Evolutionary conservation across 305 asterid species (phyloP).

Genomic region (Ruellia speciosa): DNA sequence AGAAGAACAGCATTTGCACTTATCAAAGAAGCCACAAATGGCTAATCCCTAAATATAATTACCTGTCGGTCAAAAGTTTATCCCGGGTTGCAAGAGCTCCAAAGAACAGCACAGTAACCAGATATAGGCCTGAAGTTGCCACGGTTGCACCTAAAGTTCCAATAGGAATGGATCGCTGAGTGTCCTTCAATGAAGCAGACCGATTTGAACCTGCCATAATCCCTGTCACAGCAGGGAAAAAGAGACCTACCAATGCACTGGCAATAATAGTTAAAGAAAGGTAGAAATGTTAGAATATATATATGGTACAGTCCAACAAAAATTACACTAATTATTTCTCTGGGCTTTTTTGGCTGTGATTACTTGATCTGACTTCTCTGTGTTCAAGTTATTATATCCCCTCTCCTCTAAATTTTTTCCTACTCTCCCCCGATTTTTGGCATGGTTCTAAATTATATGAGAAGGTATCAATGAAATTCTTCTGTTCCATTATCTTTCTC

Average conservation of each 20-base stretch:
- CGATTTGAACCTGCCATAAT: slow-evolving; percentile 99
- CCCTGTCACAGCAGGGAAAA: slow-evolving; percentile 99
- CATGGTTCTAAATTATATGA: no score
- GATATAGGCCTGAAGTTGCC: slow-evolving; percentile 64
- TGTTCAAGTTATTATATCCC: neutral
- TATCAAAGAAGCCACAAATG: slow-evolving; percentile 6
- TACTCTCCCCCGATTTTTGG: no score
- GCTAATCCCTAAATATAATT: slow-evolving; percentile 13
- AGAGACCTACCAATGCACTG: slow-evolving; percentile 98
- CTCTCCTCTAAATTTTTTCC: no score
- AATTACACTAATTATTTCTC: no score
- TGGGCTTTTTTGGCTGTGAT: no score
- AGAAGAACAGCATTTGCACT: neutral
- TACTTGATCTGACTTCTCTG: no score
- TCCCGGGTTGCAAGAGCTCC: slow-evolving; percentile 95
- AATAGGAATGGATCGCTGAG: slow-evolving; percentile 91
- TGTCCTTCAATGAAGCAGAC: slow-evolving; percentile 93
- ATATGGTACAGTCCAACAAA: slow-evolving; percentile 3
- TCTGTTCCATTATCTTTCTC: no score
- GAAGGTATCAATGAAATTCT: no score
- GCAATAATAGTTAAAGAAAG: slow-evolving; percentile 25
- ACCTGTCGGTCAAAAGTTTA: slow-evolving; percentile 96
- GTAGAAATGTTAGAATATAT: slow-evolving; percentile 27
- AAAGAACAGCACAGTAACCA: slow-evolving; percentile 67
- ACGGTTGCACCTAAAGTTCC: slow-evolving; percentile 94